Evolutionary conservation across 768 basidiomycete genomes (phyloP).

Genomic region (Calocybe gangraenosa): DNA sequence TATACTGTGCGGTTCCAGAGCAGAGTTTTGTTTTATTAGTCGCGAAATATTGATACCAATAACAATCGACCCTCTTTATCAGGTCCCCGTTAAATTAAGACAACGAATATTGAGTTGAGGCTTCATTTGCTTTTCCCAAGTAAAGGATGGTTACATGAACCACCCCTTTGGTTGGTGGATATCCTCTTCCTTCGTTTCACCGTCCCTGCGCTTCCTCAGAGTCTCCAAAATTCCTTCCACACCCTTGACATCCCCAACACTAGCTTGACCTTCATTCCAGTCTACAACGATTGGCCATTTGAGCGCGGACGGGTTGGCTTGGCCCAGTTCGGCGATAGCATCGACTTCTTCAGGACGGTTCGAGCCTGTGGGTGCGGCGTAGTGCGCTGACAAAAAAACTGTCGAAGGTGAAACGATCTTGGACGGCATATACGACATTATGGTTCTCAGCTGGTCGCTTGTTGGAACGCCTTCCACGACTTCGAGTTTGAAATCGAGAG

Average conservation of each 20-base stretch:
- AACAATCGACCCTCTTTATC: too few relatives aligned
- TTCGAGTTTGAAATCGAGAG: constrained; percentile 68
- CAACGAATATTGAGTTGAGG: too few relatives aligned
- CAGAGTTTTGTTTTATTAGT: too few relatives aligned
- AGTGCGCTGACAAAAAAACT: constrained; percentile 62
- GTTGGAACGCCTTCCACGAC: constrained; percentile 68
- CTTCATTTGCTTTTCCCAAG: too few relatives aligned
- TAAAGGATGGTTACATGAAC: too few relatives aligned
- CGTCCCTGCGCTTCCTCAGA: constrained; percentile 63
- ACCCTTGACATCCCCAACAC: constrained; percentile 64
- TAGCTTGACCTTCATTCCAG: constrained; percentile 63
- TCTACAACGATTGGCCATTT: constrained; percentile 83
- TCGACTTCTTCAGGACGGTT: constrained; percentile 35
- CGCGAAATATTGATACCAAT: too few relatives aligned
- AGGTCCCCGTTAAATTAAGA: too few relatives aligned
- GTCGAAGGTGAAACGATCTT: constrained; percentile 33
- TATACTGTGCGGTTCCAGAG: too few relatives aligned
- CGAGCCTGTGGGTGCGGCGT: constrained; percentile 36
- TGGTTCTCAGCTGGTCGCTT: constrained; percentile 62
- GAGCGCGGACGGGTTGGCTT: constrained; percentile 53
- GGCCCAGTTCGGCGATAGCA: constrained; percentile 46
- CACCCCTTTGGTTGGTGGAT: constrained; percentile 49
- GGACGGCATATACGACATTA: constrained; percentile 55
- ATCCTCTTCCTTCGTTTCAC: constrained; percentile 46
- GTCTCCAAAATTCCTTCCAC: constrained; percentile 66